Base-by-base conservation (phyloP, 495 filamentous ascomycete genomes). In the Staphylotrichum tortipilum region DNA sequence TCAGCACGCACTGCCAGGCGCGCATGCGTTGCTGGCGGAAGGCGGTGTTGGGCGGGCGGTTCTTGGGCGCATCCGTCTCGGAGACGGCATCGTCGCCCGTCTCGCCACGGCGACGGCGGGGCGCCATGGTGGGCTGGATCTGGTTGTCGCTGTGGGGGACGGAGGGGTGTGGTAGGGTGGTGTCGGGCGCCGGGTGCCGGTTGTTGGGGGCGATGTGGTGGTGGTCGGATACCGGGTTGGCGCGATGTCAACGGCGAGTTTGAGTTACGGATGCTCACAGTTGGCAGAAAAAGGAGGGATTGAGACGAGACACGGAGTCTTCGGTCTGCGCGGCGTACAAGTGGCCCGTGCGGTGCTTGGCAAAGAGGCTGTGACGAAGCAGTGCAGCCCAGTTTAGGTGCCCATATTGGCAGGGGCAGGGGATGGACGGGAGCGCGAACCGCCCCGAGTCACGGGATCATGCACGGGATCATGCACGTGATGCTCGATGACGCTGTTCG, bases 21-120 rank as follows among this genome's bases (percentile, higher is more conserved):
- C 58, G 60, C 61, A 66, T 64, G 53, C 64, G 64, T 49, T 66
- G 64, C 50, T 66, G 64, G 39, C 64, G 64, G 46, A 66, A 64
- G 23, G 64, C 64, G 2, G 64, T 66, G 45, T 66, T 66, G 17
- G 64, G 61, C 21, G 64, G 63, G 44, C 62, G 55, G 55, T 63
- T 66, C 54, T 66, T 66, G 34, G 47, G 62, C 26, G 55, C 55
- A 36, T 62, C 57, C 7, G 51, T 33, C 33, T 61, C 56, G 7
- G 55, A 55, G 28, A 18, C 17, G 49, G 53, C 54, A 43, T 61
- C 60, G 28, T 59, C 53, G 52, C 48, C 44, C 40, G 41, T 33
- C 47, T 58, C 58, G 56, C 60, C 62, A 43, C 62, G 55, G 44
- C 62, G 62, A 53, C 60, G 62, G 28, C 62, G 60, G 42, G 60